These are phyloP conservation scores for Penicillium subrubescens DNA, from an alignment of 495 filamentous ascomycete genomes.

Conservation along the genomic window DNA sequence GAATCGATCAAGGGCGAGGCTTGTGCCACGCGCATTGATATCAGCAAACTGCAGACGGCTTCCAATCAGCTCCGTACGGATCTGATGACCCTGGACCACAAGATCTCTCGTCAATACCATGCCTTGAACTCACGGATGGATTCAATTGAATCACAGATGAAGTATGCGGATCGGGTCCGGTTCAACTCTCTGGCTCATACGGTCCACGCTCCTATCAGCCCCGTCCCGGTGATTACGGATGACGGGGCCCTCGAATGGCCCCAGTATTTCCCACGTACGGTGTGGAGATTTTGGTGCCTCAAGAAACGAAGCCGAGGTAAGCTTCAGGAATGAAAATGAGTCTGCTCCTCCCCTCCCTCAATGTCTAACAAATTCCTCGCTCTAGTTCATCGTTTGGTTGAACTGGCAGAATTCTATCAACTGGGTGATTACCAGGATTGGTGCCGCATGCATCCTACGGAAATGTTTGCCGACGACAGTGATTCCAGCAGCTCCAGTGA, in stretches of 20 bases:
- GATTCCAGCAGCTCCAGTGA: conserved; percentile 46
- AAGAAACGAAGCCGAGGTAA: conserved; percentile 48
- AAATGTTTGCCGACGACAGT: conserved; percentile 36
- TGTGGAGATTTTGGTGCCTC: conserved; percentile 48
- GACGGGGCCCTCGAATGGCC: conserved; percentile 42
- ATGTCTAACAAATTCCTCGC: conserved; percentile 16
- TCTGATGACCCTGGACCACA: conserved; percentile 37
- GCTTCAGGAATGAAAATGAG: conserved; percentile 17
- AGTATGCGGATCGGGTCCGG: conserved; percentile 39
- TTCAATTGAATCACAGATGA: conserved; percentile 32
- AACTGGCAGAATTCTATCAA: conserved; percentile 47
- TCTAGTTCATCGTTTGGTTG: conserved; percentile 42
- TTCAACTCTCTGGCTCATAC: conserved; percentile 47
- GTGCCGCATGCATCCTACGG: conserved; percentile 37
- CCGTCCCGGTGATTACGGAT: conserved; percentile 39
- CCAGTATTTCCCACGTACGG: conserved; percentile 42
- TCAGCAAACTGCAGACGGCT: conserved; percentile 41
- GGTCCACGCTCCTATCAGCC: conserved; percentile 39
- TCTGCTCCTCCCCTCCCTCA: neutral
- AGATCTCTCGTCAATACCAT: conserved; percentile 34
- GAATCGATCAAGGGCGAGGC: conserved; percentile 38
- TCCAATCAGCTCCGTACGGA: conserved; percentile 44
- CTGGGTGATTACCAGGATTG: conserved; percentile 45
- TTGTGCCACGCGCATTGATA: conserved; percentile 39
- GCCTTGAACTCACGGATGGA: conserved; percentile 17